phyloP scores from a whole-genome alignment of 1,139 yeast genomes.

The Geotrichum citri-aurantii region DNA sequence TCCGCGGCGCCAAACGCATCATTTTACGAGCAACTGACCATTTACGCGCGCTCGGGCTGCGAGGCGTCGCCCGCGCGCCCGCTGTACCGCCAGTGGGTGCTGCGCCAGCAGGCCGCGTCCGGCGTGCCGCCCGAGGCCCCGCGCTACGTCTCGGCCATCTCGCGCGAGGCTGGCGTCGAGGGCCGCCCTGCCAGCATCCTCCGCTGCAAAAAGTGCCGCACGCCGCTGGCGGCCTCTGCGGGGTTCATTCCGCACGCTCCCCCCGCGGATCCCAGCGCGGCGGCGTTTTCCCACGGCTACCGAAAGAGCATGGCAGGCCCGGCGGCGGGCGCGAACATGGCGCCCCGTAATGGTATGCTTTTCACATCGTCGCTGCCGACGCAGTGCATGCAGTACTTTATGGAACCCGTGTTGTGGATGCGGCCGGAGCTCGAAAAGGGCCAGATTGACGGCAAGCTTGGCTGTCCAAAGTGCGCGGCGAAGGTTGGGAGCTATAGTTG shows the following conservation, averaged over 20 bases:
- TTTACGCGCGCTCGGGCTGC: constrained; percentile 51
- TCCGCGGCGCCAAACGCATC: constrained; percentile 68
- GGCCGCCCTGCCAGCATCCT: constrained; percentile 35
- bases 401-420: constrained; percentile 94
- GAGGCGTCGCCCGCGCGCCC: constrained; percentile 37
- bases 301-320: constrained; percentile 1
- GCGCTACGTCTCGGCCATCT: neutral
- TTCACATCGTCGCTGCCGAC: constrained; percentile 46
- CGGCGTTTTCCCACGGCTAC: constrained; percentile 21
- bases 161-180: neutral
- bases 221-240: constrained; percentile 1
- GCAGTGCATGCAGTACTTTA: constrained; percentile 83
- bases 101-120: constrained; percentile 14
- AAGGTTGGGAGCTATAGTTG: constrained; percentile 79
- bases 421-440: constrained; percentile 58
- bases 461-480: constrained; percentile 78
- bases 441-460: constrained; percentile 76
- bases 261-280: neutral
- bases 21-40: constrained; percentile 64
- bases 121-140: constrained; percentile 16
- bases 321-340: constrained; percentile 10
- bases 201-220: constrained; percentile 68
- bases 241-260: constrained; percentile 7
- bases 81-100: constrained; percentile 48
- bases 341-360: constrained; percentile 33